A percentile compares a stretch with the other conserved stretches of the same genome.
Evolutionary conservation across 768 basidiomycete species (phyloP).

Genomic region (Suillus americanus): DNA sequence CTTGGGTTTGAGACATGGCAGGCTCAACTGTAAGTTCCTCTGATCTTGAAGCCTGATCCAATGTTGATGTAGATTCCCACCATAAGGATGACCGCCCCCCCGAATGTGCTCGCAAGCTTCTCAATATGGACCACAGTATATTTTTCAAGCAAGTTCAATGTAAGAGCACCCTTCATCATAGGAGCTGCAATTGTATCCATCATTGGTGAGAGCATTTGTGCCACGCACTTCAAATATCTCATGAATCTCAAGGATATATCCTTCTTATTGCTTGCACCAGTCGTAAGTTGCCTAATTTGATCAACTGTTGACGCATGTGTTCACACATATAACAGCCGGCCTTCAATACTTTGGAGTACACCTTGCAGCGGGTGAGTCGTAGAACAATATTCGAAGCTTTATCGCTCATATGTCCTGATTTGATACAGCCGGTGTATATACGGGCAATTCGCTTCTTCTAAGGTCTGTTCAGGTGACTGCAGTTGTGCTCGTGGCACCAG

Average conservation of each 20-base stretch:
- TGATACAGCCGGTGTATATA: constrained; percentile 48
- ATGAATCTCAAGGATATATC: constrained; percentile 46
- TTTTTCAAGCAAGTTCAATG: constrained; percentile 45
- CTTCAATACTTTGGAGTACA: constrained; percentile 59
- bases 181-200: constrained; percentile 48
- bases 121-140: constrained; percentile 52
- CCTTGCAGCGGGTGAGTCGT: constrained; percentile 39
- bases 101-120: constrained; percentile 49
- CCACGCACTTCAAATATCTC: background rate
- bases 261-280: constrained; percentile 49
- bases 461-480: constrained; percentile 35
- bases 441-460: constrained; percentile 55
- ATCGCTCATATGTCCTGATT: background rate
- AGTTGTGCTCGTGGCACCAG: background rate
- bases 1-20: constrained; percentile 62
- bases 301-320: background rate
- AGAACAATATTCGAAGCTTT: background rate
- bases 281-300: constrained; percentile 29
- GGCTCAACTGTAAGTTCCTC: constrained; percentile 49
- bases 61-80: background rate
- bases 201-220: constrained; percentile 38
- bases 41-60: background rate
- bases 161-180: constrained; percentile 55
- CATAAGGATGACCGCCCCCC: constrained; percentile 56
- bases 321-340: constrained; percentile 34